phyloP scores from a whole-genome alignment of 352 stramenopile species.

The Hyaloperonospora brassicae region DNA sequence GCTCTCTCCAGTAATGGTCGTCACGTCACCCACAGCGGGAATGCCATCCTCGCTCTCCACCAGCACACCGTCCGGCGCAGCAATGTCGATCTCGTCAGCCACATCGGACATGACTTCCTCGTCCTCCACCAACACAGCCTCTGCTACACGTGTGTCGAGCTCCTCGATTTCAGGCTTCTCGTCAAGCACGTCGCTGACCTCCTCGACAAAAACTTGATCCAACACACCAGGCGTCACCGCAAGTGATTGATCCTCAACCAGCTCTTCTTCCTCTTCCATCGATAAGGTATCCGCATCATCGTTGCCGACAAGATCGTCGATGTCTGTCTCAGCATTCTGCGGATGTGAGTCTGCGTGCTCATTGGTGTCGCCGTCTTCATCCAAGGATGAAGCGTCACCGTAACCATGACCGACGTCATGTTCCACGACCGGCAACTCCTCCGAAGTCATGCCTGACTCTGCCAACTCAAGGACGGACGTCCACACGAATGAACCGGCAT shows the following conservation, averaged over 20 bases:
- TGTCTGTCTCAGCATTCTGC: conserved; percentile 3
- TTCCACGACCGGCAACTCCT: conserved; percentile 1
- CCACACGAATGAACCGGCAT: conserved; percentile 23
- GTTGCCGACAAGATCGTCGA: conserved; percentile 4
- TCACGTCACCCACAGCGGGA: conserved; percentile 1
- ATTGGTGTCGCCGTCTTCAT: too few species aligned
- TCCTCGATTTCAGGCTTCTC: background rate
- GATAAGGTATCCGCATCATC: background rate
- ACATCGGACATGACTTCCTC: too few species aligned
- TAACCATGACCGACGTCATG: conserved; percentile 4
- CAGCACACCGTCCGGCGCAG: background rate
- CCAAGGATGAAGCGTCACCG: background rate
- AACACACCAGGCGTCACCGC: too few species aligned
- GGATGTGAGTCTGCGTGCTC: conserved; percentile 6
- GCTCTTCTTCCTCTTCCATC: conserved; percentile 2
- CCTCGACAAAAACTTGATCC: too few species aligned
- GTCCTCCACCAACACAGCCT: too few species aligned
- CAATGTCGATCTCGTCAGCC: too few species aligned
- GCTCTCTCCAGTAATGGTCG: conserved; percentile 1
- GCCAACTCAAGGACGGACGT: conserved; percentile 19
- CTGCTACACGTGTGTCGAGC: too few species aligned
- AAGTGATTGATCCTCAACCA: background rate
- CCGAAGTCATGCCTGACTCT: conserved; percentile 6
- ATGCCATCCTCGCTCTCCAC: background rate
- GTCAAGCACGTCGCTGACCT: background rate